These are phyloP conservation scores for Citeromyces matritensis DNA, from an alignment of 805 yeast genomes.

Conservation along the genomic window DNA sequence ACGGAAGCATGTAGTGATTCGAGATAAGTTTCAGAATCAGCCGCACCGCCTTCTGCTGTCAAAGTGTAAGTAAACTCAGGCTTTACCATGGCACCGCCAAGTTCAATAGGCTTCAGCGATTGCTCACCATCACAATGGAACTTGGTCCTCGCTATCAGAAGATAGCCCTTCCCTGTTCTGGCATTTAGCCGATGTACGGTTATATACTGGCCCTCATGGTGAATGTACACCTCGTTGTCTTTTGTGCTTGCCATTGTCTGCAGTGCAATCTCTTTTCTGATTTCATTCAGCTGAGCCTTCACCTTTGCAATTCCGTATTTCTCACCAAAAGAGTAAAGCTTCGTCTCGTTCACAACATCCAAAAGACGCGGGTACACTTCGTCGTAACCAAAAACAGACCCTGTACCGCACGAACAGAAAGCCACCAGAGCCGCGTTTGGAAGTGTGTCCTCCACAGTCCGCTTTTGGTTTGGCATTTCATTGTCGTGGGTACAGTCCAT, in stretches of 20 bases:
- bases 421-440: slow-evolving; percentile 94
- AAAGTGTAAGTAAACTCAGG: slow-evolving; percentile 45
- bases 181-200: slow-evolving; percentile 82
- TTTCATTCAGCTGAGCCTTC: slow-evolving; percentile 42
- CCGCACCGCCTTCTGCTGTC: slow-evolving; percentile 33
- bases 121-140: slow-evolving; percentile 39
- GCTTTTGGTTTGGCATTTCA: slow-evolving; percentile 74
- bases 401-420: slow-evolving; percentile 85
- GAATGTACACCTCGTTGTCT: slow-evolving; percentile 80
- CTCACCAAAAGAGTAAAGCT: slow-evolving; percentile 36
- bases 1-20: slow-evolving; percentile 53
- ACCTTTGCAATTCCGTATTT: slow-evolving; percentile 58
- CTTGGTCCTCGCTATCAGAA: slow-evolving; percentile 75
- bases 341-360: slow-evolving; percentile 65
- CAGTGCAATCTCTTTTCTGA: slow-evolving; percentile 41
- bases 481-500: slow-evolving; percentile 99
- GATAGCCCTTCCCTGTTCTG: slow-evolving; percentile 77
- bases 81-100: slow-evolving; percentile 46
- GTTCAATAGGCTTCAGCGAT: slow-evolving; percentile 35
- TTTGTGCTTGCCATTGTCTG: slow-evolving; percentile 38
- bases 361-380: slow-evolving; percentile 77
- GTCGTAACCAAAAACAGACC: slow-evolving; percentile 88
- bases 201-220: slow-evolving; percentile 84
- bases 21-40: slow-evolving; percentile 17
- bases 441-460: slow-evolving; percentile 87